Evolutionary conservation across 306 rosid species (phyloP).

Genomic region (Cyclanthera cordifolia): DNA sequence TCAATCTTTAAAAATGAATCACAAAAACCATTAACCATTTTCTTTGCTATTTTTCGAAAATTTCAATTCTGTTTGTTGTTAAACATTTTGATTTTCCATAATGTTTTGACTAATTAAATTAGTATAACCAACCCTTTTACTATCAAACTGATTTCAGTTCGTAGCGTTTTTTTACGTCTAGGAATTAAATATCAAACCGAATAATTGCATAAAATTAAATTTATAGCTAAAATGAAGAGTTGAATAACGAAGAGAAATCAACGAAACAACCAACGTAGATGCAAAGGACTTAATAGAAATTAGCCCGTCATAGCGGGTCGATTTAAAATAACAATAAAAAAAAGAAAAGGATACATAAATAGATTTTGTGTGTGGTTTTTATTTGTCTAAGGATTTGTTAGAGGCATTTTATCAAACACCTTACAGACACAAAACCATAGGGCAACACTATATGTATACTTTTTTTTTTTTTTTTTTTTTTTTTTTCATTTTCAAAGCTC

Average conservation of each 20-base stretch:
- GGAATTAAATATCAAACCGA: no score
- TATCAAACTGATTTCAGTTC: no score
- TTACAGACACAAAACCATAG: background rate
- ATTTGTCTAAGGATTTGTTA: background rate
- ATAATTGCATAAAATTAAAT: background rate
- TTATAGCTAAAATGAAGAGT: background rate
- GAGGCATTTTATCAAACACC: constrained; percentile 14
- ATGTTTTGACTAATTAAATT: no score
- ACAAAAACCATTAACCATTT: background rate
- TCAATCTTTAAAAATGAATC: background rate
- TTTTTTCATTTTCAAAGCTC: background rate
- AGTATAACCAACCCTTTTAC: no score
- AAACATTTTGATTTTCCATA: background rate
- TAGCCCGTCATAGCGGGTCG: background rate
- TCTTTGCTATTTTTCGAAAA: background rate
- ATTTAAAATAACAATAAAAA: background rate
- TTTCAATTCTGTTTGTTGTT: background rate
- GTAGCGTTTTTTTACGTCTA: no score
- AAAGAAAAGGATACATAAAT: background rate
- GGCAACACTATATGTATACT: background rate
- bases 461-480: no score
- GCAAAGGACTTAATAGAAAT: background rate
- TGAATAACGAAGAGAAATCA: background rate
- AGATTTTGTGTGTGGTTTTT: background rate
- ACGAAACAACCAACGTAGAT: background rate